Evolutionary conservation across 306 rosid species (phyloP).

Genomic region (Quercus suber): DNA sequence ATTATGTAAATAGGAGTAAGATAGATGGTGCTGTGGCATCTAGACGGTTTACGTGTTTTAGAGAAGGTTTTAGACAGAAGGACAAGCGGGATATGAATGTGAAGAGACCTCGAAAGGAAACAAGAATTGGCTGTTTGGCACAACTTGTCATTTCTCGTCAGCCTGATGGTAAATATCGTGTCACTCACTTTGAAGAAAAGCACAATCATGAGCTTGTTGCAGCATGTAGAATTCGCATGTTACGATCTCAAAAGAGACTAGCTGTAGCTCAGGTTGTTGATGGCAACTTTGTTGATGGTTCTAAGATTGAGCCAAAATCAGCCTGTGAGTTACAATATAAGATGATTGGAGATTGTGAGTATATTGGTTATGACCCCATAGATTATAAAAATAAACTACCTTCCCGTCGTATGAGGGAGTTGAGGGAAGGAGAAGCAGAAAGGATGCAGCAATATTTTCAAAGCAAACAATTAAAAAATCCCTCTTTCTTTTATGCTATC

Average conservation of each 20-base stretch:
- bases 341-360: slow-evolving; percentile 22
- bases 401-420: slow-evolving; percentile 28
- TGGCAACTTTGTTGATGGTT: slow-evolving; percentile 25
- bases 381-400: slow-evolving; percentile 40
- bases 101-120: slow-evolving; percentile 61
- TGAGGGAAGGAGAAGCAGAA: slow-evolving; percentile 45
- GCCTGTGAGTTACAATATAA: slow-evolving; percentile 22
- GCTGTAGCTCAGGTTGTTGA: slow-evolving; percentile 35
- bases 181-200: slow-evolving; percentile 60
- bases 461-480: slow-evolving; percentile 39
- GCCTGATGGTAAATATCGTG: slow-evolving; percentile 54
- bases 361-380: slow-evolving; percentile 27
- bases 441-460: slow-evolving; percentile 43
- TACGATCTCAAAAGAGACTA: slow-evolving; percentile 55
- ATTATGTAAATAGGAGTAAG: slow-evolving; percentile 68
- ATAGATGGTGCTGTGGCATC: slow-evolving; percentile 61
- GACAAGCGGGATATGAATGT: slow-evolving; percentile 42
- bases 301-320: slow-evolving; percentile 19
- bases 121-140: slow-evolving; percentile 67
- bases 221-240: slow-evolving; percentile 53
- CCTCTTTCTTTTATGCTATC: slow-evolving; percentile 52
- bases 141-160: slow-evolving; percentile 58
- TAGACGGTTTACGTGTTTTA: slow-evolving; percentile 60
- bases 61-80: slow-evolving; percentile 66
- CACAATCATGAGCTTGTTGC: slow-evolving; percentile 65